Base-by-base conservation (phyloP, 495 filamentous ascomycete species). In the Lasiosphaeria hispida region DNA sequence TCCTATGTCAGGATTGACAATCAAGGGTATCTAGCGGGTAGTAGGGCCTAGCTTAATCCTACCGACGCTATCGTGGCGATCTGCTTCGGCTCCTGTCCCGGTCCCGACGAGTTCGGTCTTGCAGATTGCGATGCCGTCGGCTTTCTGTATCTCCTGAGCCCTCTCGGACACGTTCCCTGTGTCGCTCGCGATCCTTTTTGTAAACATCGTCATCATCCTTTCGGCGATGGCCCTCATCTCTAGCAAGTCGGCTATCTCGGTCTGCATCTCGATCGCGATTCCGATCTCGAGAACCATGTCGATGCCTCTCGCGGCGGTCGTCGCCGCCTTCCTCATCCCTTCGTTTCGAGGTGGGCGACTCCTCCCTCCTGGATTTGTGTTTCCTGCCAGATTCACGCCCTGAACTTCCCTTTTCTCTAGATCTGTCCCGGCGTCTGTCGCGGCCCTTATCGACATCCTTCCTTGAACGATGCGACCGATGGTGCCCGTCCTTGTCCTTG, bases 381-480 rank as follows among this genome's bases (percentile, higher is more conserved):
- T 54, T 63, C 45, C 62, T 36, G 6, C 63, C 65, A 7, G 51
- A 30, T 7, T 43, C 59, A 10, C 47, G 59, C 10, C 48, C 55
- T 18, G 57, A 49, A 1, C 50, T 44, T 10, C 60, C 55, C 36
- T 33, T 51, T 30, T 61, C 58, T 33, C 52, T 51, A 10, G 48
- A n/a, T 37, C 50, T 59, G 8, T 65, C 53, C 33, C 55, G 47
- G 7, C 43, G 43, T 7, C 35, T 23, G 43, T 49, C 49, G 13
- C 48, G 33, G 17, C 61, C 58, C 7, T 51, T 64, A 11, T 59
- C 42, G 1, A 52, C 63, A 30, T 64, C 63, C 30, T 61, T 59
- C 41, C 44, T 64, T 1, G 65, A 55, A 37, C 67, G 60, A 42
- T 69, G 63, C 15, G 66, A 68, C 14, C 64, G 59, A 19, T 71